Percentiles rank a stretch among this genome's conserved stretches.
These are phyloP conservation scores for Candolleomyces eurysporus DNA, from an alignment of 768 basidiomycete species.

Conservation along the genomic window DNA sequence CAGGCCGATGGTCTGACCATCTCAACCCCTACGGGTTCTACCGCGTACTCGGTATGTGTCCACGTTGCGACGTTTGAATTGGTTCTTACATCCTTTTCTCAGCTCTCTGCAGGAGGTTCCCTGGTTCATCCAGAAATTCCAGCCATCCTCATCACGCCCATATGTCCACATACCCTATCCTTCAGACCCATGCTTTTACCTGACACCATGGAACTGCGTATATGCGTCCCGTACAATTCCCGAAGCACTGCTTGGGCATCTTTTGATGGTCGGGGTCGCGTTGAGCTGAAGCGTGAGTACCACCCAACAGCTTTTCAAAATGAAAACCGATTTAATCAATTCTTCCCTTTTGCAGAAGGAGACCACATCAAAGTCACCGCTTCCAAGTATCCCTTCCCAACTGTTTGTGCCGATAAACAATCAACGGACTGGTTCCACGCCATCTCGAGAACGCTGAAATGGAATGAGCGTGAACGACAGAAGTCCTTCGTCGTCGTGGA, in stretches of 20 bases:
- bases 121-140: slow-evolving; percentile 98
- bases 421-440: slow-evolving; percentile 99
- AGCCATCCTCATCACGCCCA: slow-evolving; percentile 92
- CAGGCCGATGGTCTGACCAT: slow-evolving; percentile 97
- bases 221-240: slow-evolving; percentile 99
- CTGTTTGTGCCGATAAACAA: slow-evolving; percentile 96
- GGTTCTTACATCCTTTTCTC: slow-evolving; percentile 8
- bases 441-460: slow-evolving; percentile 94
- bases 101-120: slow-evolving; percentile 95
- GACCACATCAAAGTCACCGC: slow-evolving; percentile 99
- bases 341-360: slow-evolving; percentile 64
- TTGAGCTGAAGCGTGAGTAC: slow-evolving; percentile 88
- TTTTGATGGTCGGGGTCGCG: slow-evolving; percentile 94
- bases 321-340: slow-evolving; percentile 8
- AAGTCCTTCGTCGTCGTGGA: slow-evolving; percentile 99
- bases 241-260: slow-evolving; percentile 98
- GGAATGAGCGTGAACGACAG: slow-evolving; percentile 98
- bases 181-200: slow-evolving; percentile 99
- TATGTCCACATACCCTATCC: slow-evolving; percentile 97
- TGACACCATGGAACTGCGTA: slow-evolving; percentile 96
- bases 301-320: not conserved
- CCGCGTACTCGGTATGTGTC: slow-evolving; percentile 86
- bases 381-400: slow-evolving; percentile 97
- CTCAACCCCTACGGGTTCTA: slow-evolving; percentile 96
- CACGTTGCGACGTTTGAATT: slow-evolving; percentile 6